These are phyloP conservation scores for Xylaria sp. DNA, from an alignment of 2,329 filamentous ascomycete genomes.

Conservation along the genomic window DNA sequence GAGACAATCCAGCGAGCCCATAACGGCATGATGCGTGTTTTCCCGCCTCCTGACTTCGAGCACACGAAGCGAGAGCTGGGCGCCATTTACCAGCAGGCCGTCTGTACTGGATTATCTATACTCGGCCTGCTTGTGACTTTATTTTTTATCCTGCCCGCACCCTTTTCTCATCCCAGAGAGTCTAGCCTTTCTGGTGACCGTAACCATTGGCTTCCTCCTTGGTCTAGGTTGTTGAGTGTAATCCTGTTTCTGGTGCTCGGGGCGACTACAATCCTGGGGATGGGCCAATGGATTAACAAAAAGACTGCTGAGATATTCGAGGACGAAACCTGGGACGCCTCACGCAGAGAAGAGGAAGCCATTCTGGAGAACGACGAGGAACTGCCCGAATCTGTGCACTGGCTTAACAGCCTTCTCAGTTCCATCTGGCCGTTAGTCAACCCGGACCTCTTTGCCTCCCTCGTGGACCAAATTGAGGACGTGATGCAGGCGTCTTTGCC, in stretches of 20 bases:
- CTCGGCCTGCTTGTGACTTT: constrained; percentile 47
- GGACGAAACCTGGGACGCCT: constrained; percentile 76
- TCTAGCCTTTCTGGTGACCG: constrained; percentile 6
- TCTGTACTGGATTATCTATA: constrained; percentile 53
- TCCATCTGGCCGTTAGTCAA: constrained; percentile 81
- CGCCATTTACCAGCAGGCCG: constrained; percentile 49
- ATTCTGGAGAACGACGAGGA: constrained; percentile 55
- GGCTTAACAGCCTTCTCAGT: constrained; percentile 76
- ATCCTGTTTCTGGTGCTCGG: constrained; percentile 47
- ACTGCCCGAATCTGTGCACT: constrained; percentile 73
- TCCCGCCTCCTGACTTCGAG: constrained; percentile 62
- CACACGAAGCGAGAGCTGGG: constrained; percentile 52
- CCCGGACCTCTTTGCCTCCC: constrained; percentile 75
- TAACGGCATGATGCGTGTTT: constrained; percentile 57
- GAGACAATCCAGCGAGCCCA: constrained; percentile 53
- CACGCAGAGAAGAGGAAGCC: constrained; percentile 63
- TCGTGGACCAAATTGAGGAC: constrained; percentile 79
- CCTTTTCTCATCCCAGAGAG: constrained; percentile 38
- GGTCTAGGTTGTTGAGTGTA: constrained; percentile 42
- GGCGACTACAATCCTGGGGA: constrained; percentile 53
- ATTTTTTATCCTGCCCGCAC: constrained; percentile 42
- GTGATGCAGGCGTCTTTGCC: constrained; percentile 83
- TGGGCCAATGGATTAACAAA: constrained; percentile 70
- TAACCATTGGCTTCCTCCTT: constrained; percentile 29
- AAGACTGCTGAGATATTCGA: constrained; percentile 73